Evolutionary conservation across 495 filamentous ascomycete species (phyloP), one percentile per base, ranked within the genome.

Genomic region (Lophiotrema nucula): DNA sequence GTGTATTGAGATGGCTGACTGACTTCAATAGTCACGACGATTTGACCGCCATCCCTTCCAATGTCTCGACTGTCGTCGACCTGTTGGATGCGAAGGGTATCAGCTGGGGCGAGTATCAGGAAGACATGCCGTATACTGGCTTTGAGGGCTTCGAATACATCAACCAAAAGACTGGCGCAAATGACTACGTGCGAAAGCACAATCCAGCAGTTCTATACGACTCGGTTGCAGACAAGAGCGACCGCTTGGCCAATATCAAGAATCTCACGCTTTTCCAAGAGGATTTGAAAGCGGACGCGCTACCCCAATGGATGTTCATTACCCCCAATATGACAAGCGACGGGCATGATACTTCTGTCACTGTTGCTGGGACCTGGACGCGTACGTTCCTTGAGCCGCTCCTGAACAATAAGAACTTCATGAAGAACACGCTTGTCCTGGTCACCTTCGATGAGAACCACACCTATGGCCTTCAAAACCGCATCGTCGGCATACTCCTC

Each of bases 391-490:
- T 75, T 31, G 65, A 72, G 31, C 72, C 72, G 1, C 68, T 75
- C 16, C 57, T 71, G 18, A 56, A 50, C 53, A 68, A 75, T 50
- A 59, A 60, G 41, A 60, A 67, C 12, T 75, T 75, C 45, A 74
- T 74, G 73, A 69, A 77, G 1, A 64, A 75, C 54, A 77, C 75
- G 2, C 56, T 76, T 0, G 61, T 79, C 49, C 67, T 79, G 2
- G 47, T 79, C 39, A 79, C 72, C 19, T 75, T 75, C 37, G 73
- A 75, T 41, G 73, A 75, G 52, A 74, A 73, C 47, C 60, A 74
- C 37, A 72, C 70, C 47, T 73, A 74, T 48, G 58, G 43, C 8
- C 51, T 51, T 21, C 65, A 65, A 25, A 73, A 73, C 62, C 72
- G 62, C 69, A 76, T 72, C 37, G 59, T 68, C 27, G 62, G 62